Evolutionary conservation across 768 basidiomycete species (phyloP).

Genomic region (Calocybe gangraenosa): DNA sequence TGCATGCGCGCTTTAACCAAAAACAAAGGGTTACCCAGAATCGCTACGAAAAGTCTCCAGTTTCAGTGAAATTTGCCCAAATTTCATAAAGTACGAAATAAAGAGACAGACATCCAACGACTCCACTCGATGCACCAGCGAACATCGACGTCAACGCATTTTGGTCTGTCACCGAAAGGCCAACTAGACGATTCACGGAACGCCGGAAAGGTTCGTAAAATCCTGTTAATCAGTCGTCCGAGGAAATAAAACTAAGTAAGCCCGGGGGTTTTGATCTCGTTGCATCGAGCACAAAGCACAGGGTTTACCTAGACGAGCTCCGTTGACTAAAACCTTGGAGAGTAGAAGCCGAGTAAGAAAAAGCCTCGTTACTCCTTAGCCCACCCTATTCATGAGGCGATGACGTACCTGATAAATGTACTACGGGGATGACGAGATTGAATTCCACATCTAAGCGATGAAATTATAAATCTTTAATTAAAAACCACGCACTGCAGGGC

Average conservation of each 20-base stretch:
- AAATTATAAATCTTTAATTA: neutral
- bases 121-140: conserved; percentile 88
- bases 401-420: conserved; percentile 89
- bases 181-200: conserved; percentile 65
- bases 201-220: conserved; percentile 93
- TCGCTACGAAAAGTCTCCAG: conserved; percentile 44
- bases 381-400: too few relatives aligned
- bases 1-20: conserved; percentile 98
- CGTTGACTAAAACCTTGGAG: conserved; percentile 94
- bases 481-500: conserved; percentile 67
- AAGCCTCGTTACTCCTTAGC: too few relatives aligned
- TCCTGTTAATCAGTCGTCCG: too few relatives aligned
- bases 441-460: too few relatives aligned
- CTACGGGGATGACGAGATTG: too few relatives aligned
- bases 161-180: conserved; percentile 59
- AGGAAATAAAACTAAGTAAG: too few relatives aligned
- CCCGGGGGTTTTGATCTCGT: too few relatives aligned
- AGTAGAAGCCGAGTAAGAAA: too few relatives aligned
- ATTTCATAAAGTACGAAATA: neutral
- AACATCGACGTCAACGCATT: conserved; percentile 71
- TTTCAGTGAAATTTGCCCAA: neutral
- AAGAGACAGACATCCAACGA: conserved; percentile 68
- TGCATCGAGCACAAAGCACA: too few relatives aligned
- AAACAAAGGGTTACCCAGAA: conserved; percentile 86
- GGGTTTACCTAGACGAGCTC: conserved; percentile 81